Evolutionary conservation across 768 basidiomycete species (phyloP).

Genomic region (Ephemerocybe angulata): DNA sequence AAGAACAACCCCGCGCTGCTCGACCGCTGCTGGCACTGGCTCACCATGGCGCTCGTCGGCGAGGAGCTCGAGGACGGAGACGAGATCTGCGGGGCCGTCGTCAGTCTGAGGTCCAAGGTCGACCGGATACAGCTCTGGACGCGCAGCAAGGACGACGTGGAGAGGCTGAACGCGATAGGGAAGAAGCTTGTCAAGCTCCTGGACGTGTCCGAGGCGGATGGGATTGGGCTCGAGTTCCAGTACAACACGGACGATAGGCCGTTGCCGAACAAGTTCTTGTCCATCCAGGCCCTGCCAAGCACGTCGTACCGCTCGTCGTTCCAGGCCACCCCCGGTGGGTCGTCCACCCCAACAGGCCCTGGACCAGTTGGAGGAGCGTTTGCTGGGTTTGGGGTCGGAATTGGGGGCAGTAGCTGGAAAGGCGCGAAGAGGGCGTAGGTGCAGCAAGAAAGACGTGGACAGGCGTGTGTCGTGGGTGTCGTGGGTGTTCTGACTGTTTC

Average conservation of each 20-base stretch:
- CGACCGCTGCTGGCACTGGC: constrained; percentile 87
- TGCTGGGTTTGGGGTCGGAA: constrained; percentile 29
- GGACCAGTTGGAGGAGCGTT: constrained; percentile 25
- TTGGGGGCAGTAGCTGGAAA: constrained; percentile 26
- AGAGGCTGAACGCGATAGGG: constrained; percentile 80
- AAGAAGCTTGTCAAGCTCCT: constrained; percentile 78
- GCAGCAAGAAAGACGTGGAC: no score
- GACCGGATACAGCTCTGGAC: constrained; percentile 94
- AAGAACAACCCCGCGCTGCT: constrained; percentile 74
- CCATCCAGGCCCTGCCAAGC: constrained; percentile 67
- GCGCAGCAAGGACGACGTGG: constrained; percentile 79
- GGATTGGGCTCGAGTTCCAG: constrained; percentile 90
- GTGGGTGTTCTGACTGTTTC: background rate
- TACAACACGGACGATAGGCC: constrained; percentile 89
- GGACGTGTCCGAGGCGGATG: constrained; percentile 79
- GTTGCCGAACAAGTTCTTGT: constrained; percentile 74
- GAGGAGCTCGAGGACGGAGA: constrained; percentile 70
- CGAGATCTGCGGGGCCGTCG: constrained; percentile 84
- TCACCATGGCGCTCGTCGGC: constrained; percentile 89
- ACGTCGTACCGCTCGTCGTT: constrained; percentile 69
- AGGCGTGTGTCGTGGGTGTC: no score
- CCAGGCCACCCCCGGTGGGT: constrained; percentile 29
- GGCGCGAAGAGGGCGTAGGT: constrained; percentile 11
- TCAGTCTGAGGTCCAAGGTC: constrained; percentile 80
- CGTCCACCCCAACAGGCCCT: constrained; percentile 20